Evolutionary conservation across 768 basidiomycete species (phyloP), one percentile per base, ranked within the genome.

Genomic region (Kwoniella dejecticola): DNA sequence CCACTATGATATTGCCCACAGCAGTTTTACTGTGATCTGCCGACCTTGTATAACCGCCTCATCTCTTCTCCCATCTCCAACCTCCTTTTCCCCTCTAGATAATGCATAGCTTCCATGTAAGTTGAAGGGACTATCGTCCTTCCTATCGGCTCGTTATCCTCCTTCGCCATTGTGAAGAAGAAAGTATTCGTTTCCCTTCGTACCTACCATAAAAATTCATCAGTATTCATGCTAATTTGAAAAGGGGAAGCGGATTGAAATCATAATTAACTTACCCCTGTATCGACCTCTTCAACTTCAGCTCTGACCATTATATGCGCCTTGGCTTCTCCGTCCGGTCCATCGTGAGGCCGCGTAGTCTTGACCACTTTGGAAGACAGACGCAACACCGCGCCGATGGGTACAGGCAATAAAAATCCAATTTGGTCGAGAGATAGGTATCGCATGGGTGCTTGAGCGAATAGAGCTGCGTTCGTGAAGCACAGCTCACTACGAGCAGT

Each of bases 341-440:
- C 72, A 8, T 69, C 62, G 29, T 62, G 66, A 67, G n/a, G 83
- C 82, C 3, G 80, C 0, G 80, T 77, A 1, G 85, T 84, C 68
- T 89, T 85, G 10, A 88, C 81, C 36, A 91, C 83, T 65, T 85
- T 83, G 1, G 88, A 88, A 0, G 84, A 85, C 36, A 92, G 82
- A 2, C 87, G 84, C 13, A 92, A 83, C 49, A 91, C 88, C 0
- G 87, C 89, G 5, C 90, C 90, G 45, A 91, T 91, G 1, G 89
- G 88, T 0, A 93, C 90, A 0, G 90, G 89, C 27, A 85, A 83
- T 45, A 84, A 82, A 80, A 93, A 91, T 1, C 86, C 85, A 72
- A 91, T 90, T 30, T 85, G 85, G 69, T 91, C 89, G 15, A 91
- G 83, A 3, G 89, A 88, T 27, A 89, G 81, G 79, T 91, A 91